Evolutionary conservation across 2,329 filamentous ascomycete genomes (phyloP), one percentile per base, ranked within the genome.

Genomic region (Hypoxylon sp.): DNA sequence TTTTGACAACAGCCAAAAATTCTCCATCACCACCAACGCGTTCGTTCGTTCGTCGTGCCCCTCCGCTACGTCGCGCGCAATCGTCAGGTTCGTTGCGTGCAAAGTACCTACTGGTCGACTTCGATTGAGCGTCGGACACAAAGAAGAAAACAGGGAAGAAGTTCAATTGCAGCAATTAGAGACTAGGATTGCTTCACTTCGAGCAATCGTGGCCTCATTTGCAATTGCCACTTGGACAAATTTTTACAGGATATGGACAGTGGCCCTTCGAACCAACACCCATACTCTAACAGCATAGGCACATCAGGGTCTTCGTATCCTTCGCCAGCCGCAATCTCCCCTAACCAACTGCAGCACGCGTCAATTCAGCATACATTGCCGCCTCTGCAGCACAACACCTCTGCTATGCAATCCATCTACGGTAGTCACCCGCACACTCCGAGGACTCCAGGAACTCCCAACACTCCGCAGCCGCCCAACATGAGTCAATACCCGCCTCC

Each of bases 361-460:
- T 81, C 84, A 68, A 78, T 84, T 7, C 83, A 87, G 65, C 83
- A 85, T 76, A 88, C 86, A 52, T 81, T 89, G 71, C 87, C 87
- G 48, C 86, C 87, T 72, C 79, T 89, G 47, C 82, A 83, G 74
- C 82, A 83, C 63, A 79, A 81, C 72, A 80, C 80, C 72, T 79
- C 81, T 72, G 80, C 81, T 71, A 85, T 87, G 83, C 84, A 86
- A 73, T 80, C 82, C 58, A 79, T 85, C 63, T 90, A 90, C 81
- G 85, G 85, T 65, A 88, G 81, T 75, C 86, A 89, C 77, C 85
- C 86, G 73, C 87, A 90, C 75, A 89, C 87, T 50, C 88, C 88
- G 71, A 84, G 88, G 75, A 89, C 87, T 21, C 86, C 87, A 51
- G 85, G 86, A n/a, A 89, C 88, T 15, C 88, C 88, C 39, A 89